phyloP scores from a whole-genome alignment of 352 stramenopile genomes.

The Globisporangium nagaii region DNA sequence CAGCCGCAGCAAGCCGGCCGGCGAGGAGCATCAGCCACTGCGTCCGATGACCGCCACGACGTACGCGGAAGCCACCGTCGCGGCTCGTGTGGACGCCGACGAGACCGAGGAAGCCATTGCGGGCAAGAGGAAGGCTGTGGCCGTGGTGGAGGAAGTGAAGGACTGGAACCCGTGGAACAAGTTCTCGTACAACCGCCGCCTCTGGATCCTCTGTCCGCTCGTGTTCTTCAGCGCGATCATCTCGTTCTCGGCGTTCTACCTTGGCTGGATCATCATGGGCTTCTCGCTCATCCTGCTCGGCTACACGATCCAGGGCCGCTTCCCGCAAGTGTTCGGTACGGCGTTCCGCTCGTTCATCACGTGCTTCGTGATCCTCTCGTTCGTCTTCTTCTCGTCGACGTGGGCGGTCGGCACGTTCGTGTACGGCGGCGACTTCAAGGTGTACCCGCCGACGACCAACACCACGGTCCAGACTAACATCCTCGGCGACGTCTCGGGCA shows the following conservation, averaged over 20 bases:
- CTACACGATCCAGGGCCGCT: conserved; percentile 77
- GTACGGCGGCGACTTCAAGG: conserved; percentile 76
- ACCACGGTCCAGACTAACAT: conserved; percentile 10
- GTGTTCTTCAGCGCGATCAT: conserved; percentile 78
- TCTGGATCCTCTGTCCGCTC: conserved; percentile 61
- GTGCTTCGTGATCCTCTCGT: conserved; percentile 76
- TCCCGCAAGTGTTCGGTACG: conserved; percentile 75
- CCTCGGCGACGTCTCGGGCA: conserved; percentile 19
- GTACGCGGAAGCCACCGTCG: conserved; percentile 9
- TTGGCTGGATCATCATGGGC: conserved; percentile 81
- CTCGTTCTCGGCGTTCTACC: conserved; percentile 74
- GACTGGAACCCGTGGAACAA: conserved; percentile 74
- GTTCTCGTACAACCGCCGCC: conserved; percentile 62
- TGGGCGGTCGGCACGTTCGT: conserved; percentile 86
- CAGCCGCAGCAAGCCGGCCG: neutral
- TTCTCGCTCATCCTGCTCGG: conserved; percentile 73
- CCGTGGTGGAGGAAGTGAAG: conserved; percentile 36
- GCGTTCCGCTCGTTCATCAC: conserved; percentile 87
- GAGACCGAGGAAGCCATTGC: conserved; percentile 56
- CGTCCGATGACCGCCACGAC: conserved; percentile 1
- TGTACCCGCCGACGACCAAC: conserved; percentile 44
- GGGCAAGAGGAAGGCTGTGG: conserved; percentile 45
- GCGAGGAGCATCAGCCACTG: conserved; percentile 22
- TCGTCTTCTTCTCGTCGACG: conserved; percentile 85
- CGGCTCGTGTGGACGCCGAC: conserved; percentile 31